Evolutionary conservation across 192 early-diverging fungal species (phyloP).

Genomic region (Kappamyces sp.): DNA sequence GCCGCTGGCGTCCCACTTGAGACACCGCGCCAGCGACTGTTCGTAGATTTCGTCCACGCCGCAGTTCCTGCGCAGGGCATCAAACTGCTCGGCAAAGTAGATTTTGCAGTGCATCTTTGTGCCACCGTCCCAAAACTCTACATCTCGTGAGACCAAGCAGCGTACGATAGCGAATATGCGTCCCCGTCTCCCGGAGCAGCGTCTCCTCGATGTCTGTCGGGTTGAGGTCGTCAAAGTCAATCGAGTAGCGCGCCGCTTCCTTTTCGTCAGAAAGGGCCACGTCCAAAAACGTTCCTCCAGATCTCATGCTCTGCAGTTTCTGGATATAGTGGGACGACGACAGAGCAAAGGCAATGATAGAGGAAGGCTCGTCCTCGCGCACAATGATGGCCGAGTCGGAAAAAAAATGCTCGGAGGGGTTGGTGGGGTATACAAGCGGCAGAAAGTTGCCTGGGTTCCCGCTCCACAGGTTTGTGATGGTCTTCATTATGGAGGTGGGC

Average conservation of each 20-base stretch:
- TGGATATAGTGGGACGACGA: slow-evolving; percentile 65
- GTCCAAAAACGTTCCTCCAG: slow-evolving; percentile 6
- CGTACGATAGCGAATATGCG: slow-evolving; percentile 72
- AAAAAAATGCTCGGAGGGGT: slow-evolving; percentile 81
- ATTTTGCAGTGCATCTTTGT: slow-evolving; percentile 83
- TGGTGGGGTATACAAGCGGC: slow-evolving; percentile 72
- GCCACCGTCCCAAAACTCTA: slow-evolving; percentile 64
- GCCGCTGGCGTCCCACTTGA: slow-evolving; percentile 74
- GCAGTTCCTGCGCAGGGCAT: slow-evolving; percentile 76
- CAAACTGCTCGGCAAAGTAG: slow-evolving; percentile 90
- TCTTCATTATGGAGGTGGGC: slow-evolving; percentile 66
- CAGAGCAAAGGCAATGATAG: slow-evolving; percentile 87
- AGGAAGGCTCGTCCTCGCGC: slow-evolving; percentile 86
- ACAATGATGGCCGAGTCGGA: slow-evolving; percentile 79
- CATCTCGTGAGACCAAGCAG: background rate
- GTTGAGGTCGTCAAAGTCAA: slow-evolving; percentile 27
- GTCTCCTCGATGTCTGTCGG: slow-evolving; percentile 56
- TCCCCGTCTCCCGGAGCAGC: slow-evolving; percentile 58
- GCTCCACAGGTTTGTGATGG: slow-evolving; percentile 66
- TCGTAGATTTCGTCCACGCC: slow-evolving; percentile 79
- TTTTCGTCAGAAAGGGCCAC: background rate
- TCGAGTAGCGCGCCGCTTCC: slow-evolving; percentile 18
- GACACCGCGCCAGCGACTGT: slow-evolving; percentile 81
- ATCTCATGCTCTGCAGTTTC: slow-evolving; percentile 46
- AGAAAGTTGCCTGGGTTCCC: slow-evolving; percentile 60